Conservation (phyloP, 352 stramenopile genomes). For the Pythium guiyangense region DNA sequence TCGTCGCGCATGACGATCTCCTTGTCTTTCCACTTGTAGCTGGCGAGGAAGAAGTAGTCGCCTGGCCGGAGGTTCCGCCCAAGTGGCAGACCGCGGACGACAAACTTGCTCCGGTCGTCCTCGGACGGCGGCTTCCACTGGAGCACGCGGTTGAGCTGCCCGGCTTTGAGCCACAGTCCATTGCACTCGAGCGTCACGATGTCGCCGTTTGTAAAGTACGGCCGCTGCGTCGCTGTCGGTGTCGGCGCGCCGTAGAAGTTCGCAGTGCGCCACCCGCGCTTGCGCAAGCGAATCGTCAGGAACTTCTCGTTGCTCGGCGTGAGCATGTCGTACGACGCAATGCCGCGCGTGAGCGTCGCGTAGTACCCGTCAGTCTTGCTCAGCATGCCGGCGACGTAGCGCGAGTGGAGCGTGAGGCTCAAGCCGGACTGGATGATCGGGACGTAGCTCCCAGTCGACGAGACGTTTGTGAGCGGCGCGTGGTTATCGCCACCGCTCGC, state of each 20-base stretch:
- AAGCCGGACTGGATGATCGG: constrained; percentile 66
- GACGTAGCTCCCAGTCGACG: constrained; percentile 18
- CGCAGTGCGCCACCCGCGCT: constrained; percentile 59
- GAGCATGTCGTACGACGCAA: constrained; percentile 75
- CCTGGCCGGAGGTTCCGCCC: constrained; percentile 66
- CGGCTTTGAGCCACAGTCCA: constrained; percentile 73
- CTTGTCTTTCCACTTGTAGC: constrained; percentile 85
- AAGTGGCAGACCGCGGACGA: constrained; percentile 72
- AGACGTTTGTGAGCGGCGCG: constrained; percentile 5
- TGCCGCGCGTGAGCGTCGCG: constrained; percentile 69
- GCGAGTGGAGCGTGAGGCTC: constrained; percentile 72
- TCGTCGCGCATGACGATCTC: constrained; percentile 81
- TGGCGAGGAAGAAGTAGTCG: constrained; percentile 87
- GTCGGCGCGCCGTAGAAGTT: constrained; percentile 22
- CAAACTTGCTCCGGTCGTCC: constrained; percentile 86
- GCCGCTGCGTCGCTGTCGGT: constrained; percentile 32
- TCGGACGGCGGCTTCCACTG: constrained; percentile 83
- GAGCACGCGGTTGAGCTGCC: constrained; percentile 75
- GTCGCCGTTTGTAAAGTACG: constrained; percentile 82
- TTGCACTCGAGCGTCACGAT: constrained; percentile 87
- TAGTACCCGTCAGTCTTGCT: constrained; percentile 85
- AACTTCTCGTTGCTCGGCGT: constrained; percentile 85
- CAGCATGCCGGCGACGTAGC: constrained; percentile 66
- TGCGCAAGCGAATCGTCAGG: constrained; percentile 70
- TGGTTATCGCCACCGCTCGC: constrained; percentile 1